Percentiles rank a stretch among this genome's conserved stretches.
phyloP scores from a whole-genome alignment of 345 rosid species.

The Lepidium aucheri region DNA sequence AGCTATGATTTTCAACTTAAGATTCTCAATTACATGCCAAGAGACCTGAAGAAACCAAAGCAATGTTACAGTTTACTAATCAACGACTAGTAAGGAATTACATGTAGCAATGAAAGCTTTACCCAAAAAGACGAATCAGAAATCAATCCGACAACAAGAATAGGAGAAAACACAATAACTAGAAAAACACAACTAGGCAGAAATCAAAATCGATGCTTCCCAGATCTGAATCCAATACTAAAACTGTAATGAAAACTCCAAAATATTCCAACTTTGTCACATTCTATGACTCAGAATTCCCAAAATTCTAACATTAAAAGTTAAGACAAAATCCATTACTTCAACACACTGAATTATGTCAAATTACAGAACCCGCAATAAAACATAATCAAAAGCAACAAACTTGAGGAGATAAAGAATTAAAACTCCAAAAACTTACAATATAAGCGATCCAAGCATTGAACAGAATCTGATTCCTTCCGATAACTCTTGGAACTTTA shows the following conservation, averaged over 20 bases:
- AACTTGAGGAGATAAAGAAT: too few relatives aligned
- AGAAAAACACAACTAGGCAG: not conserved
- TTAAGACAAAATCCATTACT: too few relatives aligned
- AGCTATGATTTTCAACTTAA: not conserved
- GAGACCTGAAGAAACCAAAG: not conserved
- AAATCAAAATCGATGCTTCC: conserved; percentile 5
- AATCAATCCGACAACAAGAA: not conserved
- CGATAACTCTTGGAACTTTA: not conserved
- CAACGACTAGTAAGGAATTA: not conserved
- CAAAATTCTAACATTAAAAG: too few relatives aligned
- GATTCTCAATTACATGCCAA: not conserved
- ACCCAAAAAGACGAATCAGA: not conserved
- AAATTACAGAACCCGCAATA: too few relatives aligned
- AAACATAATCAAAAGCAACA: too few relatives aligned
- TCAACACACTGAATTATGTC: too few relatives aligned
- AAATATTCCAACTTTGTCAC: too few relatives aligned
- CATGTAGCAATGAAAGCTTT: not conserved
- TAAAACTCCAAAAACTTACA: not conserved
- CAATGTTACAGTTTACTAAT: not conserved
- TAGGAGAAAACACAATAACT: too few relatives aligned
- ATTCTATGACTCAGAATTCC: too few relatives aligned
- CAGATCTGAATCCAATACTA: conserved; percentile 18
- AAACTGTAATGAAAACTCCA: too few relatives aligned
- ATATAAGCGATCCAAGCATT: conserved; percentile 6
- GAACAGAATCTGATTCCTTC: not conserved